A percentile compares a stretch with the other conserved stretches of the same genome.
Conservation (phyloP, 2,329 filamentous ascomycete species). For the Venturia carpophila region DNA sequence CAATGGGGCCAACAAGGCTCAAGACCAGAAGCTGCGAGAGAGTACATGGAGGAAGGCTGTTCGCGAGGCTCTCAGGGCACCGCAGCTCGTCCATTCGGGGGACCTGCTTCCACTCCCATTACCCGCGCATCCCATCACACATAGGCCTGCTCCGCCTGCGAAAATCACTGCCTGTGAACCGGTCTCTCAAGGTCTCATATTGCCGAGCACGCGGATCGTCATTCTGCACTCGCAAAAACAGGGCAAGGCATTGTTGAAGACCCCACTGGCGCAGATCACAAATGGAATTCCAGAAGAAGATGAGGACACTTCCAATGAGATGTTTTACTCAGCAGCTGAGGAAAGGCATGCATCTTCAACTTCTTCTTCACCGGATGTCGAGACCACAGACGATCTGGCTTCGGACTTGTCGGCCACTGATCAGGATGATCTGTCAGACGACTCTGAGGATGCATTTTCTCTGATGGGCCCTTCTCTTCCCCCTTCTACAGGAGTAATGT, state of each 20-base stretch:
- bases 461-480: slow-evolving; percentile 71
- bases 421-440: slow-evolving; percentile 77
- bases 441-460: slow-evolving; percentile 91
- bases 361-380: slow-evolving; percentile 33
- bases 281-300: slow-evolving; percentile 53
- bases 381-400: slow-evolving; percentile 38
- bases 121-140: slow-evolving; percentile 75
- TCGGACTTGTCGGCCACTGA: slow-evolving; percentile 55
- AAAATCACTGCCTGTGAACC: slow-evolving; percentile 92
- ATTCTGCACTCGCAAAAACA: slow-evolving; percentile 53
- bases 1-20: slow-evolving; percentile 20
- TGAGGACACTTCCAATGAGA: slow-evolving; percentile 80
- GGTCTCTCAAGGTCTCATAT: slow-evolving; percentile 76
- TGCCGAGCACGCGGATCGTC: slow-evolving; percentile 73
- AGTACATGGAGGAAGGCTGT: slow-evolving; percentile 41
- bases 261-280: slow-evolving; percentile 45
- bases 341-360: slow-evolving; percentile 44
- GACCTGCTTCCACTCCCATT: slow-evolving; percentile 73
- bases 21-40: slow-evolving; percentile 24
- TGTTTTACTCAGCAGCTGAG: slow-evolving; percentile 88
- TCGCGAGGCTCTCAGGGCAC: slow-evolving; percentile 62
- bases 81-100: slow-evolving; percentile 73
- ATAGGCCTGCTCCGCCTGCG: slow-evolving; percentile 73
- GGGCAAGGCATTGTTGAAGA: slow-evolving; percentile 34
- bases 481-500: slow-evolving; percentile 64